Evolutionary conservation across 768 basidiomycete genomes (phyloP).

Genomic region (Tylopilus sp.): DNA sequence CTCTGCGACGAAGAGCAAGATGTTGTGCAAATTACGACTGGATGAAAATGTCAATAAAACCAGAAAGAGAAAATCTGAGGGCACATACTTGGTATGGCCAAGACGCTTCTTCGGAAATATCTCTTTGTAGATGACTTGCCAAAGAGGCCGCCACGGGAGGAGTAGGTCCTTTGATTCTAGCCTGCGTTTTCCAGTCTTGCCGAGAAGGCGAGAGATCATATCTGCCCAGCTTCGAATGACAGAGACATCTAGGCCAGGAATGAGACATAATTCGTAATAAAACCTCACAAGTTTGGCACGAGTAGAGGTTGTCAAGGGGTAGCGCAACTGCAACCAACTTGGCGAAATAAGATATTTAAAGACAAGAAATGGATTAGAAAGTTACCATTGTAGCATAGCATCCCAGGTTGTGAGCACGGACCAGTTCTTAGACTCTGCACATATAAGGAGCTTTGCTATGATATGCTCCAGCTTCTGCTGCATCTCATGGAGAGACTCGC

Average conservation of each 20-base stretch:
- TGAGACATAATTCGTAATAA: conserved; percentile 75
- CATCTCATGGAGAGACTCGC: conserved; percentile 72
- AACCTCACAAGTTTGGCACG: conserved; percentile 69
- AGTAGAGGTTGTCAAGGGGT: conserved; percentile 66
- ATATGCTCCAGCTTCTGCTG: conserved; percentile 64
- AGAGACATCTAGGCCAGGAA: conserved; percentile 74
- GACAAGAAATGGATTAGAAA: conserved; percentile 1
- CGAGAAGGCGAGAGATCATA: conserved; percentile 69
- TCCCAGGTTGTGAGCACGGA: conserved; percentile 72
- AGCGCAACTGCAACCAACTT: conserved; percentile 81
- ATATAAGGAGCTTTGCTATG: conserved; percentile 62
- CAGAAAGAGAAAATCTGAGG: not conserved
- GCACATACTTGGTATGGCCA: conserved; percentile 55
- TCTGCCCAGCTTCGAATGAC: conserved; percentile 73
- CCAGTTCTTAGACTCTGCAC: conserved; percentile 77
- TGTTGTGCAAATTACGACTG: conserved; percentile 66
- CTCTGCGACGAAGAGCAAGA: conserved; percentile 71
- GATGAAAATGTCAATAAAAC: conserved; percentile 4
- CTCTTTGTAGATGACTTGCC: conserved; percentile 70
- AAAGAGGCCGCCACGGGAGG: conserved; percentile 74
- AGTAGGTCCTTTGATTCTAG: conserved; percentile 64
- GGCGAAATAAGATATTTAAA: conserved; percentile 4
- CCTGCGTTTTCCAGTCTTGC: conserved; percentile 66
- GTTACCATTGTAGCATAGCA: conserved; percentile 73
- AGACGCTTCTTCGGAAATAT: conserved; percentile 68